Evolutionary conservation across 768 basidiomycete genomes (phyloP), one percentile per base, ranked within the genome.

Genomic region (Megacollybia marginata): DNA sequence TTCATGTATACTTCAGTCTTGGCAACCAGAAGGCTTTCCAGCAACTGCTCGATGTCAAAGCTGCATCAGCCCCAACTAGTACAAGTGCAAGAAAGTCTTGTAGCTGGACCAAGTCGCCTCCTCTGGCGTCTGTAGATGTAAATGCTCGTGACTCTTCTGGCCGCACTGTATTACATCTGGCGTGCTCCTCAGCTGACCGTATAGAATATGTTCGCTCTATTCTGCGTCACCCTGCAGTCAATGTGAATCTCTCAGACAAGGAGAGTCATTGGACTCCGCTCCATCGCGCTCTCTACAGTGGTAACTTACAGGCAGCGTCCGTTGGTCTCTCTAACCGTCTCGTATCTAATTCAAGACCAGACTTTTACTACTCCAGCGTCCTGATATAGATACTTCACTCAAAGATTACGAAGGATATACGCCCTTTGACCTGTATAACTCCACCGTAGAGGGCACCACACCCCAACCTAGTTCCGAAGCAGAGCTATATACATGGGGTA

Each of bases 191-290:
- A 16, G 59, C 73, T 19, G 88, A 87, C 31, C 77, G 80, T 43
- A 64, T 89, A 55, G 87, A 92, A 57, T 98, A 87, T 62, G 79
- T 89, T 38, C 74, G 81, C 47, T 69, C 88, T 48, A 70, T 97
- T 5, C 75, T 98, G 46, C 76, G 78, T 15, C 85, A 91, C 55
- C 82, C 90, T 1, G 66, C 70, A 19, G 72, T 93, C 62, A 84
- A 88, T 50, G 80, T 92, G 56, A 98, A 98, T 57, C 51, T 87
- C 7, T 68, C 71, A 38, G 95, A 99, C 65, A 63, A 63, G 48
- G 95, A 98, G 72, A 89, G 80, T 50, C 85, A 85, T 50, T 97
- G 92, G 88, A 95, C 92, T 1, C 79, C 94, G 7, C 69, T 98
- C 18, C 95, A 99, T 59, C 72, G 92, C 44, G 90, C 90, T 2